phyloP scores from a whole-genome alignment of 371 early-diverging fungal genomes.

The Homolaphlyctis polyrhiza region DNA sequence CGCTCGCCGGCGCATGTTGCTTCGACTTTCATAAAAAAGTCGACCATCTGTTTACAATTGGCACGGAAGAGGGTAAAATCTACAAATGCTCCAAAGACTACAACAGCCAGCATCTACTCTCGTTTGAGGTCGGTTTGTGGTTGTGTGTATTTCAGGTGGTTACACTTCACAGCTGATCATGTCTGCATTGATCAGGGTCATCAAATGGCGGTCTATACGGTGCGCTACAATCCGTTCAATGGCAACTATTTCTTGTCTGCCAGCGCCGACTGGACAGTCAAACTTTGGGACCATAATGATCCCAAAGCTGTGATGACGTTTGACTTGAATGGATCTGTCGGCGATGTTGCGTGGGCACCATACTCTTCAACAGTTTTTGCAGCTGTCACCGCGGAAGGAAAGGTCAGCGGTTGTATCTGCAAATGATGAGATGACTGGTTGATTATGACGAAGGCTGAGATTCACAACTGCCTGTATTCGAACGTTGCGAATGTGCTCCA shows the following conservation, averaged over 20 bases:
- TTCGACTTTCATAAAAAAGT: constrained; percentile 48
- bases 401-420: constrained; percentile 30
- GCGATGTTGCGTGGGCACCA: constrained; percentile 56
- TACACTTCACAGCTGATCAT: background rate
- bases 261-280: constrained; percentile 55
- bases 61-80: constrained; percentile 54
- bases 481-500: constrained; percentile 6
- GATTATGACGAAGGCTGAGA: background rate
- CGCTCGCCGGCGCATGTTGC: constrained; percentile 45
- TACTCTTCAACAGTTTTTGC: constrained; percentile 55
- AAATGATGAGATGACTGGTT: background rate
- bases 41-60: constrained; percentile 53
- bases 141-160: background rate
- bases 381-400: constrained; percentile 50
- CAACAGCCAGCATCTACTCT: constrained; percentile 43
- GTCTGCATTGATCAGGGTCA: constrained; percentile 32
- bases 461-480: background rate
- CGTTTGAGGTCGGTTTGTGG: constrained; percentile 36
- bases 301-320: constrained; percentile 44
- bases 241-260: constrained; percentile 45
- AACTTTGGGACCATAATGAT: constrained; percentile 52
- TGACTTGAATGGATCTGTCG: constrained; percentile 47
- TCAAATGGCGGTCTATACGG: constrained; percentile 52
- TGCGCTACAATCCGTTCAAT: constrained; percentile 50
- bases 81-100: constrained; percentile 55